phyloP scores from a whole-genome alignment of 192 early-diverging fungal genomes.

The Chytriomyces sp. region DNA sequence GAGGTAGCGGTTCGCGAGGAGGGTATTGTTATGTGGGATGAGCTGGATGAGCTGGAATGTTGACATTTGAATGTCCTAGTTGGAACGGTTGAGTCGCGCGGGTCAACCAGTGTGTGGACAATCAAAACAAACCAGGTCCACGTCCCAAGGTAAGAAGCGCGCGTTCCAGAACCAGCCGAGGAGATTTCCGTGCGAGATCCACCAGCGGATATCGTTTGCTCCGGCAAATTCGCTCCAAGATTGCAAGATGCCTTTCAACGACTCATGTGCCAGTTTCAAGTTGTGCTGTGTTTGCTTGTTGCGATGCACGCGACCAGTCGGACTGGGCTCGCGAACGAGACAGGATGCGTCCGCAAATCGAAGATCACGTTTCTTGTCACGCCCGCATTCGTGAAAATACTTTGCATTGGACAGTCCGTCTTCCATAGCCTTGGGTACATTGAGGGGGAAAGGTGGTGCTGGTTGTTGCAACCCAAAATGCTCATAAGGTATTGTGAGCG shows the following conservation, averaged over 20 bases:
- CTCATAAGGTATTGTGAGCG: no score
- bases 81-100: no score
- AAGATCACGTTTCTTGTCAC: constrained; percentile 19
- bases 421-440: no score
- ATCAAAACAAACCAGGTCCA: constrained; percentile 20
- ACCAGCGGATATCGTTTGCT: constrained; percentile 6
- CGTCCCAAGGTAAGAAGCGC: constrained; percentile 23
- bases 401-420: constrained; percentile 4
- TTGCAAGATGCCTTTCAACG: not conserved
- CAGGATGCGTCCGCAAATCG: constrained; percentile 15
- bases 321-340: no score
- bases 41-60: not conserved
- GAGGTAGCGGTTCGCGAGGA: not conserved
- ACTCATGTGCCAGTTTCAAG: not conserved
- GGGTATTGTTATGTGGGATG: not conserved
- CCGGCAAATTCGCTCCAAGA: constrained; percentile 13
- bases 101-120: no score
- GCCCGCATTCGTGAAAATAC: constrained; percentile 26
- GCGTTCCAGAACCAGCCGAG: constrained; percentile 29
- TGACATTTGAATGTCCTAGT: not conserved
- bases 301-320: no score
- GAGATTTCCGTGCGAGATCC: constrained; percentile 21
- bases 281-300: no score
- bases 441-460: no score
- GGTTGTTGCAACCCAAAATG: no score